phyloP scores from a whole-genome alignment of 805 yeast genomes.

The Nakazawaea pomicola region DNA sequence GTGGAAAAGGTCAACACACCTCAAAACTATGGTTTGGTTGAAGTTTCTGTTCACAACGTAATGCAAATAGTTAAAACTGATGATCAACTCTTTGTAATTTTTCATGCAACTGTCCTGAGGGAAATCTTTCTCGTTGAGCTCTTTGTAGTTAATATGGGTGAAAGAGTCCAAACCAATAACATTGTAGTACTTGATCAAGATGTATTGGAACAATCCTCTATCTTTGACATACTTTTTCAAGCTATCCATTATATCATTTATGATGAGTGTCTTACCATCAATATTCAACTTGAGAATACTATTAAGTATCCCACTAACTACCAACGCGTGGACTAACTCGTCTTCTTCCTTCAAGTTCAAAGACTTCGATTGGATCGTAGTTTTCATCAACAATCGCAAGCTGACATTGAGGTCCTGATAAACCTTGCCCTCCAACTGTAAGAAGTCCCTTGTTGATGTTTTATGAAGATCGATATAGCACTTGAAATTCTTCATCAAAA shows the following conservation, averaged over 20 bases:
- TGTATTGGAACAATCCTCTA: conserved; percentile 13
- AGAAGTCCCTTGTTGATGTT: conserved; percentile 12
- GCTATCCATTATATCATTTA: conserved; percentile 19
- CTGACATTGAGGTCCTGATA: conserved; percentile 10
- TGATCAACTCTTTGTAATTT: conserved; percentile 13
- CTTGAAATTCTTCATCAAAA: conserved; percentile 18
- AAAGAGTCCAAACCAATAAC: conserved; percentile 16
- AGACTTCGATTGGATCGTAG: conserved; percentile 15
- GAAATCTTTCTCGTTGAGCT: conserved; percentile 10
- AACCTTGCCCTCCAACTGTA: conserved; percentile 6
- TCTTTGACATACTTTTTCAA: conserved; percentile 14
- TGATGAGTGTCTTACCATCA: conserved; percentile 16
- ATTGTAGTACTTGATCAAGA: conserved; percentile 21
- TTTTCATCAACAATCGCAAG: conserved; percentile 19
- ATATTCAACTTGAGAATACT: conserved; percentile 19
- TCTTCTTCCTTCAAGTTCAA: conserved; percentile 14
- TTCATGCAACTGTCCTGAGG: conserved; percentile 13
- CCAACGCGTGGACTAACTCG: conserved; percentile 17
- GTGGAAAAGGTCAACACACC: conserved; percentile 16
- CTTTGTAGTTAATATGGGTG: conserved; percentile 10
- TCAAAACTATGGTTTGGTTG: conserved; percentile 20
- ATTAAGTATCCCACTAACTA: conserved; percentile 18
- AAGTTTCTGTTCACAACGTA: conserved; percentile 21
- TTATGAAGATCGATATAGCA: conserved; percentile 15
- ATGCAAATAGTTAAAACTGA: conserved; percentile 23